These are phyloP conservation scores for Xylaria sp. DNA, from an alignment of 2,329 filamentous ascomycete genomes.

Conservation along the genomic window DNA sequence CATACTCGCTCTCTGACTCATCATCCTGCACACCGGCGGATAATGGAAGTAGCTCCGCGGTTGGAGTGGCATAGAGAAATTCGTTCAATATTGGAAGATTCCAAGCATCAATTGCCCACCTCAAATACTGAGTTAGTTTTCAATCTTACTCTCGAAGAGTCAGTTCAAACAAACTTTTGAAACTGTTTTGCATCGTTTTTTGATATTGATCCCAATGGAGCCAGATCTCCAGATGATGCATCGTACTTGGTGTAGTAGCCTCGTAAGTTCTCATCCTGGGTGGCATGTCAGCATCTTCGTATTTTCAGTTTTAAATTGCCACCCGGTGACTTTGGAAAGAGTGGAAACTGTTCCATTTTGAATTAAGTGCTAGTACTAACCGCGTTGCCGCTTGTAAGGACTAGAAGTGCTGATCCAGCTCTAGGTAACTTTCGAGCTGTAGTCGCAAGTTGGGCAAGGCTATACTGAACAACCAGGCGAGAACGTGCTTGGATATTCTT, in stretches of 20 bases:
- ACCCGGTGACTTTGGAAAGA: not conserved
- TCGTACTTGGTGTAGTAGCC: conserved; percentile 20
- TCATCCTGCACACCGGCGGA: conserved; percentile 25
- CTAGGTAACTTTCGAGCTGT: conserved; percentile 13
- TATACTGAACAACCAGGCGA: conserved; percentile 16
- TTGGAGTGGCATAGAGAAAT: conserved; percentile 21
- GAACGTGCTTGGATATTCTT: conserved; percentile 27
- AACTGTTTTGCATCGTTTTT: conserved; percentile 23
- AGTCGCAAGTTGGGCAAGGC: conserved; percentile 25
- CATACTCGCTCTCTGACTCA: conserved; percentile 17
- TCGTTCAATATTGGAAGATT: conserved; percentile 8
- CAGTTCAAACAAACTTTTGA: conserved; percentile 4
- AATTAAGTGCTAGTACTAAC: not conserved
- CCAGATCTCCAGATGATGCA: conserved; percentile 16
- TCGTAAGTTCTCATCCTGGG: conserved; percentile 6
- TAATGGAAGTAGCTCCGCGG: conserved; percentile 20
- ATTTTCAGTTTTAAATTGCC: too few relatives aligned
- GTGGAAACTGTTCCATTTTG: not conserved
- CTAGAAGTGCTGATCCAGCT: conserved; percentile 14
- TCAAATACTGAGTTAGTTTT: too few relatives aligned
- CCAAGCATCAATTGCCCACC: conserved; percentile 13
- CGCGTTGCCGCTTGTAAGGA: conserved; percentile 21
- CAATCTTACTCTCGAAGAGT: too few relatives aligned
- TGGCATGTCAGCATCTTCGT: not conserved
- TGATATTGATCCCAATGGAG: conserved; percentile 14